A percentile compares a stretch with the other conserved stretches of the same genome.
Conservation (phyloP, 164 flowering plant genomes). For the Litsea cubeba region DNA sequence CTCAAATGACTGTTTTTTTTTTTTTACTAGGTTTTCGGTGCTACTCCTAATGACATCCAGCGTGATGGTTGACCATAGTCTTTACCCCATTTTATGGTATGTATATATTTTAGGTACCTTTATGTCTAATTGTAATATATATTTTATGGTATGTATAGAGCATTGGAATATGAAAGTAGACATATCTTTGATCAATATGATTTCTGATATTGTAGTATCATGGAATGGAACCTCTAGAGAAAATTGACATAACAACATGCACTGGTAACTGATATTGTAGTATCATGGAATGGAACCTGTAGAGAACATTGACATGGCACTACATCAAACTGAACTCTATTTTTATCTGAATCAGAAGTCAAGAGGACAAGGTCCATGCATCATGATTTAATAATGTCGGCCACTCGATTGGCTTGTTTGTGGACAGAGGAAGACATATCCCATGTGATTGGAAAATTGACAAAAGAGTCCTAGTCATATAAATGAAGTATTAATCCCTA, state of each 20-base stretch:
- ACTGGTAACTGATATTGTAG: not conserved
- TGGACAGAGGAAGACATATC: not conserved
- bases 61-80: too few relatives aligned
- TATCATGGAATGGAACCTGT: not conserved
- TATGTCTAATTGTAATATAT: too few relatives aligned
- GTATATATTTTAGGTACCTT: too few relatives aligned
- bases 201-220: not conserved
- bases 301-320: not conserved
- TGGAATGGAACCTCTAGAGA: not conserved
- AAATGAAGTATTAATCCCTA: too few relatives aligned
- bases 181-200: too few relatives aligned
- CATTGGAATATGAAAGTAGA: too few relatives aligned
- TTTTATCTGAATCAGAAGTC: not conserved
- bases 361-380: not conserved
- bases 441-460: not conserved
- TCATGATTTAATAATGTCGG: not conserved
- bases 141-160: too few relatives aligned
- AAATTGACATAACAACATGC: not conserved
- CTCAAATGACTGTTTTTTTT: too few relatives aligned
- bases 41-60: too few relatives aligned
- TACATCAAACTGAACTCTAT: not conserved
- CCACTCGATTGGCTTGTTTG: not conserved
- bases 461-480: not conserved
- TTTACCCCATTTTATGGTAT: too few relatives aligned
- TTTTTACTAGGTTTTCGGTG: too few relatives aligned